Evolutionary conservation across 768 basidiomycete species (phyloP).

Genomic region (Mycena capillaripes): DNA sequence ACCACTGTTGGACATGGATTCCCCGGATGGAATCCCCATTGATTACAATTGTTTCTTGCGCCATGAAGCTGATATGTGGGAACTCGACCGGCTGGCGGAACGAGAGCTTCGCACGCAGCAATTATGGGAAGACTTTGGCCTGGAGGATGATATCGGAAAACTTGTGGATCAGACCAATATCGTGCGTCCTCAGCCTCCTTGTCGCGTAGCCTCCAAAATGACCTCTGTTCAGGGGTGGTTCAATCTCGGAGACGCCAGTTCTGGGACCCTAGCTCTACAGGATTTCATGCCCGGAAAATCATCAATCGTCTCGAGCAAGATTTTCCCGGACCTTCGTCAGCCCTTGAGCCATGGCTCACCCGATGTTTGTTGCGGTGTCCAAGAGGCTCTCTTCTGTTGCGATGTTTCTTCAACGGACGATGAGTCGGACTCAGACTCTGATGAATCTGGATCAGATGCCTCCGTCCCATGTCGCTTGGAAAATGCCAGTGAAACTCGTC

Average conservation of each 20-base stretch:
- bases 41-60: neutral
- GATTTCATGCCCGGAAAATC: neutral
- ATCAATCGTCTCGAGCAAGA: neutral
- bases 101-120: constrained; percentile 7
- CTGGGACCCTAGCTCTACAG: neutral
- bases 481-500: neutral
- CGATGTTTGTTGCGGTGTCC: no score
- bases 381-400: no score
- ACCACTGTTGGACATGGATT: neutral
- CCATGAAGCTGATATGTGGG: constrained; percentile 15
- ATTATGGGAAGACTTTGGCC: constrained; percentile 9
- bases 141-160: constrained; percentile 8
- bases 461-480: neutral
- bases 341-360: no score
- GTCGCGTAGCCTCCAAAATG: neutral
- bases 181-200: neutral
- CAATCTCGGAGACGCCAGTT: neutral
- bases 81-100: neutral
- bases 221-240: neutral
- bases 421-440: no score
- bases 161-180: neutral
- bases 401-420: no score
- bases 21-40: neutral
- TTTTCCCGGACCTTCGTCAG: neutral
- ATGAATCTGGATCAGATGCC: neutral